Base-by-base conservation (phyloP, 768 basidiomycete genomes). In the Gymnopilus dilepis region DNA sequence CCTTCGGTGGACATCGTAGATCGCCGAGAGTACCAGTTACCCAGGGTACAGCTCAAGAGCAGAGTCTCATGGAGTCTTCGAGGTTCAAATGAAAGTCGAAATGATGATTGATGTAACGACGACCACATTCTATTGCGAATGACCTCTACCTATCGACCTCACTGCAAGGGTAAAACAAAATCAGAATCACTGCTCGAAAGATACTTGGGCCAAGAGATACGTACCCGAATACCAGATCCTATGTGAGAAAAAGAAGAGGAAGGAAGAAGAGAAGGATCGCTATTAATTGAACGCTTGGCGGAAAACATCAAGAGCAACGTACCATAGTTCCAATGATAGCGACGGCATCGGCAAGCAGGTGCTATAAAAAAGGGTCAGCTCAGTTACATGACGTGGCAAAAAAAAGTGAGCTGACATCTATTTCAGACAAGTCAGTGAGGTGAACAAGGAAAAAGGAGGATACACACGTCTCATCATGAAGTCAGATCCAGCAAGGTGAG, bases 321-420 rank as follows among this genome's bases (percentile, higher is more conserved):
- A 89, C 94, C 96, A 97, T 96, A 47, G 97, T 98, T 69, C 97
- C 97, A 73, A 99, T 97, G 73, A 99, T 91, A 50, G 97, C 89
- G 52, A 99, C 97, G 42, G 91, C 95, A 70, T 98, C 97, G 5
- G 95, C 94, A 61, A 97, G 81, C 86, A 91, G 90, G 77, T 94
- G 93, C 89, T 88, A 73, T 52, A 54, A 52, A 42, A 60, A 58
- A 55, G n/a, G 17, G 60, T 69, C 38, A 37, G 70, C 58, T 65
- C 43, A 63, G 63, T 62, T 67, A 26, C 54, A 67, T 70, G 31
- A 58, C 24, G 43, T 58, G 51, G 38, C 41, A 24, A 60, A 40
- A 63, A 31, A 64, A 63, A 45, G 28, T 48, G 54, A 31, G 53
- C 80, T 75, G 65, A 82, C 82, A 78, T 84, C 83, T 82, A 66